Conservation (phyloP, 805 yeast species). For the Monosporozyma solicola region DNA sequence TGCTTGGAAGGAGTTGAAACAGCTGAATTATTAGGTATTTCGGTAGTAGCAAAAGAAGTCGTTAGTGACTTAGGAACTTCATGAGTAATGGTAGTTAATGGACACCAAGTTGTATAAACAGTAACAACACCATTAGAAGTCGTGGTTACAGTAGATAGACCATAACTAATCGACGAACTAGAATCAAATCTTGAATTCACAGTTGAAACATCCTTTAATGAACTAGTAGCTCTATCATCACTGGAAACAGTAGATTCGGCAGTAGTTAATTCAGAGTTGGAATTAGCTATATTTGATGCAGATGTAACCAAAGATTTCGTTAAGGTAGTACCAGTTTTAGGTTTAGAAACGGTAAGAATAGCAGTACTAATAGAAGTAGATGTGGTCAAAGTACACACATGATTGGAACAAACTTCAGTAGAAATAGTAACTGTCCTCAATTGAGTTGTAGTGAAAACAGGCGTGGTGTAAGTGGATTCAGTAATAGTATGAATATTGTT, state of each 20-base stretch:
- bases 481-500: not conserved
- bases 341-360: not conserved
- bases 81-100: conserved; percentile 14
- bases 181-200: not conserved
- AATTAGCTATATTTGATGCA: not conserved
- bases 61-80: not conserved
- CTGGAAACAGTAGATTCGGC: not conserved
- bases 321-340: not conserved
- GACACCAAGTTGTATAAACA: conserved; percentile 36
- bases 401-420: conserved; percentile 12
- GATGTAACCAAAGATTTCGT: not conserved
- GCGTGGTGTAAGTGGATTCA: not conserved
- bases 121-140: conserved; percentile 27
- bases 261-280: too few relatives aligned
- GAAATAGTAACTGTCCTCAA: conserved; percentile 10
- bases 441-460: not conserved
- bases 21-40: not conserved
- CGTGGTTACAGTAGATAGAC: conserved; percentile 26
- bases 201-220: not conserved
- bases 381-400: conserved; percentile 4
- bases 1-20: not conserved
- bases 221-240: not conserved
- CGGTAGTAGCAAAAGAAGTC: not conserved
- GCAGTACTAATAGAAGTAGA: conserved; percentile 2
- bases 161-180: not conserved